Conservation (phyloP, 768 basidiomycete genomes). For the Panaeolus cyanescens region DNA sequence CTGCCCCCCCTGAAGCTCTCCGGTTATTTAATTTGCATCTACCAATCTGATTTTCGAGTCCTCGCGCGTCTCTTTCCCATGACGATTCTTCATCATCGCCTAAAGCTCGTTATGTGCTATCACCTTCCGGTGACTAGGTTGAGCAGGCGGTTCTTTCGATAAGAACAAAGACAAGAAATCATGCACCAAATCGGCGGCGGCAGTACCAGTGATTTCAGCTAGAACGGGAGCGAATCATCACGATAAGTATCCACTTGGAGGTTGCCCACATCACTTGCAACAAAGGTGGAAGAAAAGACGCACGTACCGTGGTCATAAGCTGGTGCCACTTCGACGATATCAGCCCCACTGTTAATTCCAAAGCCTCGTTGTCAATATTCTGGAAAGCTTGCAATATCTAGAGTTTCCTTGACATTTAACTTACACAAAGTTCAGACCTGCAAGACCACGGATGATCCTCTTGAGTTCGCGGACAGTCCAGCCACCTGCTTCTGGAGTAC, state of each 20-base stretch:
- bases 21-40: not conserved
- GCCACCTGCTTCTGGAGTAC: conserved; percentile 83
- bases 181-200: conserved; percentile 68
- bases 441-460: conserved; percentile 76
- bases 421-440: conserved; percentile 80
- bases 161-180: conserved; percentile 69
- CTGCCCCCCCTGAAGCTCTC: not conserved
- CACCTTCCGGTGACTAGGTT: conserved; percentile 14
- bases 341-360: conserved; percentile 52
- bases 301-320: conserved; percentile 70
- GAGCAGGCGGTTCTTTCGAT: conserved; percentile 35
- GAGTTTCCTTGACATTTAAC: conserved; percentile 17
- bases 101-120: conserved; percentile 2
- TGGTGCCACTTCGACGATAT: conserved; percentile 75
- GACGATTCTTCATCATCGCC: not conserved
- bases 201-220: conserved; percentile 71
- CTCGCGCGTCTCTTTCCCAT: not conserved
- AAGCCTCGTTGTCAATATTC: not conserved
- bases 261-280: not conserved
- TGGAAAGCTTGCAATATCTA: not conserved
- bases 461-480: conserved; percentile 86
- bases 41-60: not conserved
- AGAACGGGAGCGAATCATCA: conserved; percentile 3
- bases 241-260: not conserved
- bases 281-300: not conserved